phyloP scores from a whole-genome alignment of 163 green algal genomes.

The Chlamydomonas reinhardtii region DNA sequence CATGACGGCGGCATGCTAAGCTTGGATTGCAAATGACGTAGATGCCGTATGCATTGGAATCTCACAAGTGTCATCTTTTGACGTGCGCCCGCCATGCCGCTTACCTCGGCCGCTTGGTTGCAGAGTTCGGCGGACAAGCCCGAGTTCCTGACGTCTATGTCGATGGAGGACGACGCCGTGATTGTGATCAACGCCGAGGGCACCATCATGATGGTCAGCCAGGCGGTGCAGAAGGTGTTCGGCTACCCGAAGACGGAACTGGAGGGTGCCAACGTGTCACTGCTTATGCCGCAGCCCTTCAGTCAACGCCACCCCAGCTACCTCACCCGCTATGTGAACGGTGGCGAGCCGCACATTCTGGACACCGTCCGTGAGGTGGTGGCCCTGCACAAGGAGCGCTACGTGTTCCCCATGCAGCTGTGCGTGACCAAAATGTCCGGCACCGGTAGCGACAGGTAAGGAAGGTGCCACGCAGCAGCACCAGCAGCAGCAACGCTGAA shows the following conservation, averaged over 20 bases:
- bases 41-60: not conserved
- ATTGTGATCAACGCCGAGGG: slow-evolving; percentile 51
- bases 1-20: not conserved
- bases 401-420: slow-evolving; percentile 4
- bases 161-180: slow-evolving; percentile 52
- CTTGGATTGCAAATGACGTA: not conserved
- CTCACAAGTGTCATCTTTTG: too few relatives aligned
- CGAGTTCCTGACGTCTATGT: slow-evolving; percentile 52
- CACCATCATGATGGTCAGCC: slow-evolving; percentile 66
- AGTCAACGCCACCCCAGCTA: slow-evolving; percentile 62
- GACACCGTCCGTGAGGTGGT: slow-evolving; percentile 59
- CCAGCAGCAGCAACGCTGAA: too few relatives aligned
- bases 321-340: slow-evolving; percentile 59
- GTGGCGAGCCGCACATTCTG: slow-evolving; percentile 59
- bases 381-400: slow-evolving; percentile 63
- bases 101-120: too few relatives aligned
- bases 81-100: not conserved
- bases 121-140: slow-evolving; percentile 26
- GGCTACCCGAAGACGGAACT: slow-evolving; percentile 70
- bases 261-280: slow-evolving; percentile 65
- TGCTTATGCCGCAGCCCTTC: slow-evolving; percentile 73
- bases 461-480: not conserved
- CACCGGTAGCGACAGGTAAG: slow-evolving; percentile 29
- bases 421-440: slow-evolving; percentile 45
- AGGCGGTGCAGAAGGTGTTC: slow-evolving; percentile 52